phyloP scores from a whole-genome alignment of 2,329 filamentous ascomycete genomes.

The Neoscytalidium dimidiatum region DNA sequence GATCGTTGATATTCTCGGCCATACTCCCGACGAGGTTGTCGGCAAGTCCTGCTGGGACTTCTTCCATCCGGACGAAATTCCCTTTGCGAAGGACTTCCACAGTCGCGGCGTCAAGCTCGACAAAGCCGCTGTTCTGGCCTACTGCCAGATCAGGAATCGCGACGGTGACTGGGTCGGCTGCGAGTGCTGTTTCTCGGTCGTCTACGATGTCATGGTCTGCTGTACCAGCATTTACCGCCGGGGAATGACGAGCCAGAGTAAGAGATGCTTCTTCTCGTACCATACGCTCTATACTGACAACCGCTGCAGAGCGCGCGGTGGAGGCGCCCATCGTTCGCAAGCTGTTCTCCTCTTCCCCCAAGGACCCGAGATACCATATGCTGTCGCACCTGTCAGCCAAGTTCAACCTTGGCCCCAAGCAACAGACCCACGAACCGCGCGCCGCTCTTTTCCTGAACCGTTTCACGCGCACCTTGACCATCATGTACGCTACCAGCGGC shows the following conservation, averaged over 20 bases:
- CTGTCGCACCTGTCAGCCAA: conserved; percentile 81
- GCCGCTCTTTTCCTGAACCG: conserved; percentile 84
- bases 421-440: conserved; percentile 71
- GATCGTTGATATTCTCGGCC: conserved; percentile 79
- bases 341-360: conserved; percentile 77
- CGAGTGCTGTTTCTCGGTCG: conserved; percentile 87
- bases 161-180: conserved; percentile 74
- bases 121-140: conserved; percentile 82
- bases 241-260: conserved; percentile 72
- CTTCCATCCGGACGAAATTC: conserved; percentile 80
- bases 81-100: conserved; percentile 72
- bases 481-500: conserved; percentile 84
- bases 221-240: conserved; percentile 77
- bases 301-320: conserved; percentile 66
- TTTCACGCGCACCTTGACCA: conserved; percentile 77
- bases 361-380: conserved; percentile 88
- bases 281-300: conserved; percentile 22
- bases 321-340: conserved; percentile 78
- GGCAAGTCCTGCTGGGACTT: conserved; percentile 81
- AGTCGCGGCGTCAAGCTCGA: conserved; percentile 73
- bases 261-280: conserved; percentile 38
- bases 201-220: conserved; percentile 84
- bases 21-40: conserved; percentile 72
- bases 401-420: conserved; percentile 61
- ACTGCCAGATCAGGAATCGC: conserved; percentile 70